Conservation (phyloP, 306 rosid species). For the Inga laurina region DNA sequence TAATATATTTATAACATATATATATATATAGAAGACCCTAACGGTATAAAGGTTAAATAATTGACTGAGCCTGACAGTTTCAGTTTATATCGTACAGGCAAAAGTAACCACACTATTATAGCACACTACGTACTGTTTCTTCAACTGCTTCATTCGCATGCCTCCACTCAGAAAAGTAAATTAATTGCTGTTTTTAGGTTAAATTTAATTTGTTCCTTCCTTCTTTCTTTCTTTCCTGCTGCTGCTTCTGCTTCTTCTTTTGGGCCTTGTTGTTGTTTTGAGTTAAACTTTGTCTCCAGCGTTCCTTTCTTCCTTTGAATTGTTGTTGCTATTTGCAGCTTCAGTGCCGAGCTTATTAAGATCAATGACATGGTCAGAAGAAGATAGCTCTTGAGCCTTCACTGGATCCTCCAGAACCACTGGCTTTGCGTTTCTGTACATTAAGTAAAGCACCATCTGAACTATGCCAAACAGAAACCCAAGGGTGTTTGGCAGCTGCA, state of each 20-base stretch:
- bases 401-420: constrained; percentile 37
- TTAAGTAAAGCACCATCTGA: constrained; percentile 73
- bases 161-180: constrained; percentile 24
- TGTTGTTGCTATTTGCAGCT: constrained; percentile 43
- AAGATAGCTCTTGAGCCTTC: constrained; percentile 51
- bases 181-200: neutral
- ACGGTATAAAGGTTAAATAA: constrained; percentile 6
- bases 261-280: neutral
- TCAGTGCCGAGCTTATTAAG: constrained; percentile 51
- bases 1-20: neutral
- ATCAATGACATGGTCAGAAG: constrained; percentile 63
- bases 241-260: neutral
- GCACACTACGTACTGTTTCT: neutral
- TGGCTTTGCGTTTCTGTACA: constrained; percentile 57
- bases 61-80: constrained; percentile 3
- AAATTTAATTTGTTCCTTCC: neutral
- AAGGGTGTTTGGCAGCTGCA: constrained; percentile 79
- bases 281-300: neutral
- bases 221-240: neutral
- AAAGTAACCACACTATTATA: neutral
- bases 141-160: constrained; percentile 11
- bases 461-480: constrained; percentile 80
- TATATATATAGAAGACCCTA: neutral
- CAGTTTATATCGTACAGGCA: constrained; percentile 1
- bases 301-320: constrained; percentile 20